Evolutionary conservation across 1,284 basidiomycete genomes (phyloP), one percentile per base, ranked within the genome.

Genomic region (Irpex sp.): DNA sequence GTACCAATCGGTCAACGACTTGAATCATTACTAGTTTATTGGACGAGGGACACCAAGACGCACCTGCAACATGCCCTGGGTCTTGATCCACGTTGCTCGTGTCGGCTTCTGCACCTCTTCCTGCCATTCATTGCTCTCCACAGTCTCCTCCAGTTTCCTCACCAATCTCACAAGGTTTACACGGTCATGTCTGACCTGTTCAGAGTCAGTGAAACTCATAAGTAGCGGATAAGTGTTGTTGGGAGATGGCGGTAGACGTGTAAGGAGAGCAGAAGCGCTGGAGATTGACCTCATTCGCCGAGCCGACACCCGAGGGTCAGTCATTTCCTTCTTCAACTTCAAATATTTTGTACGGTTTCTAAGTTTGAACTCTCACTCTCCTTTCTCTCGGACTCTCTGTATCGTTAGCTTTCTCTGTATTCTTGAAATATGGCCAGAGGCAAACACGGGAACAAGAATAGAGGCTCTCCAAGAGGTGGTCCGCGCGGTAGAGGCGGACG

Each of bases 121-220:
- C 4, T 76, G 69, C 85, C 87, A 88, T 38, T 83, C 76, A 17
- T 80, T 76, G 9, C 79, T 77, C 5, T 79, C 73, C 0, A 85
- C 76, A 3, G 81, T 78, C 66, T 82, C 85, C 65, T 92, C 87
- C 0, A 93, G 78, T 61, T 85, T 75, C 54, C 82, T 79, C 5
- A 92, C 75, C 1, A 92, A 79, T 47, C 88, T 81, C 8, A 77
- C 74, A 7, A 92, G 78, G 72, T 92, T 92, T 15, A 92, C 82
- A 66, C 84, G 82, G 77, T 92, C 87, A 65, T 90, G 90, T 11
- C 74, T 65, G 4, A 71, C 62, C 67, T 82, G 78, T 58, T 83
- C 81, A 61, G 72, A 69, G 73, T 19, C 71, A 73, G 66, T 73
- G 71, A 60, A 55, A 67, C 73, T 74, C 73, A 55, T 56, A 17